Evolutionary conservation across 805 yeast species (phyloP).

Genomic region (Saccharomycopsis malanga): DNA sequence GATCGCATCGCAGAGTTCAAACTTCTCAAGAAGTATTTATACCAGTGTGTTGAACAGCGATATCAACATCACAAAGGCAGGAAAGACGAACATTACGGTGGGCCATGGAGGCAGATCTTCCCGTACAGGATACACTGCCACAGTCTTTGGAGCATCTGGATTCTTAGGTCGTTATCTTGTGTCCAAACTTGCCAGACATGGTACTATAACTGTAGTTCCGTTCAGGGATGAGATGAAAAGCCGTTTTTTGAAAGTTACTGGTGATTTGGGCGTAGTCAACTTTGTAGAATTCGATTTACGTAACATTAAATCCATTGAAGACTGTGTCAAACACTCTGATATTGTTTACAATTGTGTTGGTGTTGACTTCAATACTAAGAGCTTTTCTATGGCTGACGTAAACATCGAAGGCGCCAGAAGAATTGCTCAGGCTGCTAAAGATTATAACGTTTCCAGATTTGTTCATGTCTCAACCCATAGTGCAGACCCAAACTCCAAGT

Average conservation of each 20-base stretch:
- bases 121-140: conserved; percentile 81
- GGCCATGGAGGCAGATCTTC: conserved; percentile 83
- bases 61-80: conserved; percentile 63
- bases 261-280: conserved; percentile 84
- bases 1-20: no score
- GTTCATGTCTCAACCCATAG: conserved; percentile 76
- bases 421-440: conserved; percentile 64
- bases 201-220: conserved; percentile 72
- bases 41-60: conserved; percentile 40
- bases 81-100: conserved; percentile 62
- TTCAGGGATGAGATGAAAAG: conserved; percentile 71
- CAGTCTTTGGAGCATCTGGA: conserved; percentile 81
- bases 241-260: conserved; percentile 73
- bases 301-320: conserved; percentile 67
- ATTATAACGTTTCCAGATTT: conserved; percentile 63
- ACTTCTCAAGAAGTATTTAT: conserved; percentile 27
- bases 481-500: conserved; percentile 60
- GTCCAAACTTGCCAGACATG: conserved; percentile 72
- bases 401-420: conserved; percentile 74
- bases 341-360: conserved; percentile 79
- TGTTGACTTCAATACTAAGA: conserved; percentile 67
- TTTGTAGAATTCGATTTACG: conserved; percentile 77
- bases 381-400: conserved; percentile 76
- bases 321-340: conserved; percentile 72
- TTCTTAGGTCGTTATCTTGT: conserved; percentile 68